These are phyloP conservation scores for Candida pseudoviswanathii DNA, from an alignment of 1,139 yeast genomes.

Conservation along the genomic window DNA sequence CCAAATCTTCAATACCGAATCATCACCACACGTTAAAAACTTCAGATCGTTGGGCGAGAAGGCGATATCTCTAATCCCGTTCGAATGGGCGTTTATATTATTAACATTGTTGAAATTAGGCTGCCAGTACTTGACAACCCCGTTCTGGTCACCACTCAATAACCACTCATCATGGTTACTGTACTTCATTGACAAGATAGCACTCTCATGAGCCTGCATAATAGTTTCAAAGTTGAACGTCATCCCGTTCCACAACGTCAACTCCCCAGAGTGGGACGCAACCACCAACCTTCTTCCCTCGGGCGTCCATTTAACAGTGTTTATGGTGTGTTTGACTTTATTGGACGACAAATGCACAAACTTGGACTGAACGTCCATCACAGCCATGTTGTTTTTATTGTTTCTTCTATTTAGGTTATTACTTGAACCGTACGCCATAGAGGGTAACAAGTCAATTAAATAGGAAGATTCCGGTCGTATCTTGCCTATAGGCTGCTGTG, in stretches of 20 bases:
- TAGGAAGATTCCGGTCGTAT: conserved; percentile 80
- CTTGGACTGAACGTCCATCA: conserved; percentile 69
- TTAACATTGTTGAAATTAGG: conserved; percentile 96
- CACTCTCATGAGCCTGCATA: conserved; percentile 97
- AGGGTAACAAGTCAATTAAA: conserved; percentile 72
- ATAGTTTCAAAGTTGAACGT: conserved; percentile 95
- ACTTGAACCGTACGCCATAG: conserved; percentile 54
- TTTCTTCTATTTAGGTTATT: conserved; percentile 23
- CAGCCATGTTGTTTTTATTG: conserved; percentile 44
- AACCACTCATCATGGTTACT: conserved; percentile 95
- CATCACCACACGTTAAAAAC: conserved; percentile 92
- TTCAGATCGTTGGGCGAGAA: conserved; percentile 90
- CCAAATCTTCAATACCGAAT: conserved; percentile 88
- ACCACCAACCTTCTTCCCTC: conserved; percentile 91
- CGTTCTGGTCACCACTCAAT: conserved; percentile 90
- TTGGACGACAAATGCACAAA: conserved; percentile 90
- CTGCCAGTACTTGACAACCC: conserved; percentile 93
- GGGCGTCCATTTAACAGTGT: conserved; percentile 94
- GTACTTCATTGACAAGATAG: conserved; percentile 77
- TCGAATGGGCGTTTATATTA: conserved; percentile 75
- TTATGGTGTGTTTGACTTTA: conserved; percentile 89
- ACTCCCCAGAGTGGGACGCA: conserved; percentile 92
- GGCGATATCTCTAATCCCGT: conserved; percentile 82
- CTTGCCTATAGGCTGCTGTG: conserved; percentile 51
- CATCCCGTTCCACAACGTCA: conserved; percentile 95